phyloP scores from a whole-genome alignment of 1,284 basidiomycete genomes.

The Tausonia pullulans region DNA sequence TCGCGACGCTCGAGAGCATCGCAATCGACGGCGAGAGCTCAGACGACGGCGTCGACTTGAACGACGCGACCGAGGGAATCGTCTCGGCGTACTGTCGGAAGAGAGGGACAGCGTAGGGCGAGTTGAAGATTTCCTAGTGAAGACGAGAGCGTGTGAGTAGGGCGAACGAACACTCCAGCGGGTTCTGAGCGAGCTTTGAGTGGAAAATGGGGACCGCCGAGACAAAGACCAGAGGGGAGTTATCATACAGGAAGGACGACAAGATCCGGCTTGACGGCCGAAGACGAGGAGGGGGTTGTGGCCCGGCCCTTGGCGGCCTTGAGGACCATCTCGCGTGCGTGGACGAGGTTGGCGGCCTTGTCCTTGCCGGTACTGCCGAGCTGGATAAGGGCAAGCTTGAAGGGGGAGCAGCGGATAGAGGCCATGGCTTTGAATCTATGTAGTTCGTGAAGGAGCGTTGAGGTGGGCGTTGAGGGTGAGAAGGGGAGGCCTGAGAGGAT shows the following conservation, averaged over 20 bases:
- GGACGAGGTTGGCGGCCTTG: constrained; percentile 63
- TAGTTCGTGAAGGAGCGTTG: background rate
- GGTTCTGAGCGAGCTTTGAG: background rate
- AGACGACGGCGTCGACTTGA: constrained; percentile 46
- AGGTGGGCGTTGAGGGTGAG: background rate
- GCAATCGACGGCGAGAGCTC: constrained; percentile 56
- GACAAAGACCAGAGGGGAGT: background rate
- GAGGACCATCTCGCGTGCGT: constrained; percentile 66
- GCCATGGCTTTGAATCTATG: constrained; percentile 1
- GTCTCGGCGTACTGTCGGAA: constrained; percentile 77
- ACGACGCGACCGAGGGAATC: constrained; percentile 47
- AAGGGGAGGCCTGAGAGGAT: background rate
- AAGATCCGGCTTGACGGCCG: constrained; percentile 48
- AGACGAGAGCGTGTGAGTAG: background rate
- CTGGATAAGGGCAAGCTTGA: constrained; percentile 65
- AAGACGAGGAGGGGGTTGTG: background rate
- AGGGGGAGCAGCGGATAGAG: constrained; percentile 12
- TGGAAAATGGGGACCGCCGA: background rate
- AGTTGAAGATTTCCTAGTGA: constrained; percentile 89
- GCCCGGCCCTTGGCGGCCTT: constrained; percentile 48
- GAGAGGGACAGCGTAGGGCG: constrained; percentile 78
- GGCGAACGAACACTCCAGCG: background rate
- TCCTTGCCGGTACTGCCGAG: constrained; percentile 47
- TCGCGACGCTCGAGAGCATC: constrained; percentile 72
- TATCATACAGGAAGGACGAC: constrained; percentile 68